Base-by-base conservation (phyloP, 768 basidiomycete genomes). In the Crepidotus variabilis region DNA sequence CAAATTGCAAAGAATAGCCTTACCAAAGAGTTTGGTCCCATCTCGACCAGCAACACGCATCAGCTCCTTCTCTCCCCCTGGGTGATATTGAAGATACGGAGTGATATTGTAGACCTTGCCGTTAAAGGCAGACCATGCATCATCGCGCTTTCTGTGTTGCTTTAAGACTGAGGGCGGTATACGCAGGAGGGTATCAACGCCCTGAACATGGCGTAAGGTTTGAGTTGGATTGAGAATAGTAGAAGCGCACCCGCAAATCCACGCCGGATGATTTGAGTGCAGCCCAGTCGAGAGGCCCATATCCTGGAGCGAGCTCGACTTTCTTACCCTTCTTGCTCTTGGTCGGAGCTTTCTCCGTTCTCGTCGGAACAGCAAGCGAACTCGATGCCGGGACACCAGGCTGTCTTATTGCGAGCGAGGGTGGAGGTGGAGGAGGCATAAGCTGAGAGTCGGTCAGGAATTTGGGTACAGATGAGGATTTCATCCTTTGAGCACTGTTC, bases 81-180 rank as follows among this genome's bases (percentile, higher is more conserved):
- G 96, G 71, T 98, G 96, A 64, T 87, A 99, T 2, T 86, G 75
- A 6, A 97, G 72, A 71, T 97, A 99, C 0, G 90, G 83, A 2
- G 94, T 94, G 51, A 99, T 91, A 67, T 98, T 98, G 74, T 99
- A 99, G 16, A 99, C 94, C 67, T 91, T 94, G 54, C 93, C 94
- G 62, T 87, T 84, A 74, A 98, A 86, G 0, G 85, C 87, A 13
- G 93, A 82, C 97, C 97, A 99, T 0, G 93, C 94, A 70, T 99
- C 95, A 39, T 88, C 87, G 34, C 75, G 79, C 51, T 81, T 92
- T 54, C 90, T 89, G 68, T 99, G 96, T 64, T 78, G 66, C 65
- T 90, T 91, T 39, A 95, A 76, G 57, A 87, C 77, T 1, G 88
- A 89, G 2, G 86, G 88, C 9, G 91, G 82, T 60, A 96, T 82